Percentiles rank a stretch among this genome's conserved stretches.
phyloP scores from a whole-genome alignment of 768 basidiomycete species.

The Coprinopsis cinerea region DNA sequence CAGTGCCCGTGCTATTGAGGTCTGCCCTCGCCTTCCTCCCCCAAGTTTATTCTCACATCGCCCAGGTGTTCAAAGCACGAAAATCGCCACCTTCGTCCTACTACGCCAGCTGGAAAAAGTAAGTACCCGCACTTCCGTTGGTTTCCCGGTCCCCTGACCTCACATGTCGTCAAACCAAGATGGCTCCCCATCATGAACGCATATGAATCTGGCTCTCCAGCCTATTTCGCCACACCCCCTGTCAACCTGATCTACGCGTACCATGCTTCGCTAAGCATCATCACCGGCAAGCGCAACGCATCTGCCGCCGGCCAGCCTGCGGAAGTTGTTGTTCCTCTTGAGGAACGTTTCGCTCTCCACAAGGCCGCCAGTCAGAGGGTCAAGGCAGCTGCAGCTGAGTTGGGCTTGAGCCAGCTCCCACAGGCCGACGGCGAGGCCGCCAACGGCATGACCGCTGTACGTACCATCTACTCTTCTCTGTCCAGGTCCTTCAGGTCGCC shows the following conservation, averaged over 20 bases:
- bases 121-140: slow-evolving; percentile 14
- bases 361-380: slow-evolving; percentile 59
- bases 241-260: slow-evolving; percentile 93
- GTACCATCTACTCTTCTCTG: slow-evolving; percentile 13
- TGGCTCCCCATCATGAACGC: slow-evolving; percentile 94
- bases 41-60: background rate
- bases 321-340: slow-evolving; percentile 30
- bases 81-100: slow-evolving; percentile 66
- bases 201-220: slow-evolving; percentile 75
- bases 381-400: slow-evolving; percentile 54
- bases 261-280: slow-evolving; percentile 69
- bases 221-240: slow-evolving; percentile 94
- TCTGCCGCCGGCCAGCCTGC: background rate
- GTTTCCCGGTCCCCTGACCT: background rate
- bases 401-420: slow-evolving; percentile 76
- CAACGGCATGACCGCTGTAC: slow-evolving; percentile 92
- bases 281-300: slow-evolving; percentile 35
- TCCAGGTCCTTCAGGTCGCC: background rate
- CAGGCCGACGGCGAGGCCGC: slow-evolving; percentile 58
- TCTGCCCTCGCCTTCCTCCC: slow-evolving; percentile 24
- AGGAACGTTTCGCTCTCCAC: slow-evolving; percentile 76
- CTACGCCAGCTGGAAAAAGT: slow-evolving; percentile 90
- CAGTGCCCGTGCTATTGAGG: slow-evolving; percentile 73
- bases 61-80: slow-evolving; percentile 33
- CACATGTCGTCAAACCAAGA: slow-evolving; percentile 26